Evolutionary conservation across 306 rosid genomes (phyloP).

Genomic region (Medicago ruthenica): DNA sequence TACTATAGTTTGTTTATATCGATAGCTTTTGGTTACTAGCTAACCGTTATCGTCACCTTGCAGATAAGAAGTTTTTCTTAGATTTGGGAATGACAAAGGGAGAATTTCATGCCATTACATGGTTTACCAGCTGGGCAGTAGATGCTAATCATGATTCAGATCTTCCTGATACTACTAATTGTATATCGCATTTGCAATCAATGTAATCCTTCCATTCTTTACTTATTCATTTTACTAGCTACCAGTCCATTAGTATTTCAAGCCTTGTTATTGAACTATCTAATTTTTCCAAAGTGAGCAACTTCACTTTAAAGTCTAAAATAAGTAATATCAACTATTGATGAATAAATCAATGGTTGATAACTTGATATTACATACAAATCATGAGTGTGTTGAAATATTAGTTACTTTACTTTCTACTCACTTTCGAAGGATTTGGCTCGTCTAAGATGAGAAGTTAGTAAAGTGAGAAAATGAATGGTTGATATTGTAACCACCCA

Average conservation of each 20-base stretch:
- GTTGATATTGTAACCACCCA: too few species aligned
- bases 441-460: too few species aligned
- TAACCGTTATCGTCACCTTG: conserved; percentile 34
- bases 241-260: not conserved
- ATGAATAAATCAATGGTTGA: not conserved
- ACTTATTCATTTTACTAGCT: not conserved
- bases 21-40: conserved; percentile 32
- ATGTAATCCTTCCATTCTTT: conserved; percentile 53
- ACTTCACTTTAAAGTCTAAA: not conserved
- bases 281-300: not conserved
- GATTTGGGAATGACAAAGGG: conserved; percentile 76
- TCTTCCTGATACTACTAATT: conserved; percentile 55
- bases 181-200: conserved; percentile 48
- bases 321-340: not conserved
- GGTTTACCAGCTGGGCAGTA: conserved; percentile 99
- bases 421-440: too few species aligned
- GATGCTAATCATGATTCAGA: conserved; percentile 80
- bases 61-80: conserved; percentile 74
- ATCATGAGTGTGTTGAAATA: not conserved
- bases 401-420: not conserved
- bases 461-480: too few species aligned
- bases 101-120: conserved; percentile 83
- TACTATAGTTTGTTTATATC: conserved; percentile 13
- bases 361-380: not conserved
- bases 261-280: not conserved